Base-by-base conservation (phyloP, 495 filamentous ascomycete species). In the Melanomma pulvis-pyrius region DNA sequence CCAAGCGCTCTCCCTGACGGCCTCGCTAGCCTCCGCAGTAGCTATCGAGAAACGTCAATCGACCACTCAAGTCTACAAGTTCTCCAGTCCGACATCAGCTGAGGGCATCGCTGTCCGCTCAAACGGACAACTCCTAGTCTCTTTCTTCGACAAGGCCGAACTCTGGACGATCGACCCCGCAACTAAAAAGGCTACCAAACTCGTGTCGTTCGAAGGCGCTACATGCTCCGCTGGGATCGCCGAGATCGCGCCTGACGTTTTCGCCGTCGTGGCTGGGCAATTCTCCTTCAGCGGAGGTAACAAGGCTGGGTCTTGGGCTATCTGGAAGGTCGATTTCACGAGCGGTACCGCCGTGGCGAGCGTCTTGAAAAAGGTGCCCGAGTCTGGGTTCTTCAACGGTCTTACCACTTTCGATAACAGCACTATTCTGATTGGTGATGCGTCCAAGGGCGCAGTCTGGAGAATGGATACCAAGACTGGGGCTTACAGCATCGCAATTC, bases 311-410 rank as follows among this genome's bases (percentile, higher is more conserved):
- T 63, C 59, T 1, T 68, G 65, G 65, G 46, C 19, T 22, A 58
- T 67, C 12, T 67, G 64, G 64, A 67, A 67, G 29, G 46, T 61
- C 9, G 64, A 67, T 19, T 61, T 67, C 22, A 61, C 64, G 0
- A 53, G 52, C 7, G 55, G 48, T 0, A 59, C 77, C 17, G 70
- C 79, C n/a, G 76, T 66, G 41, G 63, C 70, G 1, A 51, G 67
- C 11, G 67, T 79, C 2, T 68, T 81, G 63, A 75, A 76, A 63
- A 70, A 71, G 49, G 76, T 80, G 61, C 70, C 72, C n/a, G 76
- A 78, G 34, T 75, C 76, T 22, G 69, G 59, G 55, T 78, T 77
- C 51, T 70, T 77, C 26, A 81, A 81, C 69, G 79, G 79, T 7
- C 67, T 81, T 5, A 70, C 74, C 25, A 70, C 70, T 34, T 74